Evolutionary conservation across 2,329 filamentous ascomycete species (phyloP).

Genomic region (Ascosphaera pollenicola): DNA sequence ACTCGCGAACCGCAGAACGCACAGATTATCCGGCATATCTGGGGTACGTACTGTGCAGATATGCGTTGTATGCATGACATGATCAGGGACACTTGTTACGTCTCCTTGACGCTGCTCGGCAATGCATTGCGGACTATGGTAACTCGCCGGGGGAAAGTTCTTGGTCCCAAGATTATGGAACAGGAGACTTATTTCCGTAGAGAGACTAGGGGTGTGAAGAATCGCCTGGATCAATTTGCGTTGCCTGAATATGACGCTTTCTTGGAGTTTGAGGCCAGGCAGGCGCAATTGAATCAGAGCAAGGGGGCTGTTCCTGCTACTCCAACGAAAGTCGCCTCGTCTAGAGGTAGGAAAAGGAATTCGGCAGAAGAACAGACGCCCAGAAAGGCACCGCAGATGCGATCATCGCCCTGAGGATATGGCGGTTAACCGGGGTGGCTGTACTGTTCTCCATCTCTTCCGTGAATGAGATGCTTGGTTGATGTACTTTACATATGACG

Average conservation of each 20-base stretch:
- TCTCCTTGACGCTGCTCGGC: not conserved
- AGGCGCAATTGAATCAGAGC: not conserved
- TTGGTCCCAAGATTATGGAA: not conserved
- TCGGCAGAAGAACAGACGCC: not conserved
- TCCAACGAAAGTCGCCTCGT: not conserved
- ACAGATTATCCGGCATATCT: not conserved
- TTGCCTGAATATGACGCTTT: not conserved
- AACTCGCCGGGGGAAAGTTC: not conserved
- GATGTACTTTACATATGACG: not conserved
- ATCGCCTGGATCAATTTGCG: not conserved
- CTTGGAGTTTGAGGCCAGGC: not conserved
- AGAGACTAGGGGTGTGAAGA: not conserved
- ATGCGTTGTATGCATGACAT: conserved; percentile 1
- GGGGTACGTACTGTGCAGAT: conserved; percentile 1
- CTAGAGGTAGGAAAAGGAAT: not conserved
- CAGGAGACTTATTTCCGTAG: not conserved
- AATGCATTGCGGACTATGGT: not conserved
- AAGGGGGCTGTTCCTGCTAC: not conserved
- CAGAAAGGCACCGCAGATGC: not conserved
- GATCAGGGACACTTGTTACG: not conserved
- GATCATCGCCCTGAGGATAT: not conserved
- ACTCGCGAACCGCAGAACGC: not conserved
- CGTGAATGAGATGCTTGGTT: not conserved
- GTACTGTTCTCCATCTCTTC: too few species aligned
- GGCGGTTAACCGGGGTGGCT: not conserved